A percentile compares a stretch with the other conserved stretches of the same genome.
phyloP scores from a whole-genome alignment of 2,329 filamentous ascomycete species.

The Colletotrichum plurivorum region DNA sequence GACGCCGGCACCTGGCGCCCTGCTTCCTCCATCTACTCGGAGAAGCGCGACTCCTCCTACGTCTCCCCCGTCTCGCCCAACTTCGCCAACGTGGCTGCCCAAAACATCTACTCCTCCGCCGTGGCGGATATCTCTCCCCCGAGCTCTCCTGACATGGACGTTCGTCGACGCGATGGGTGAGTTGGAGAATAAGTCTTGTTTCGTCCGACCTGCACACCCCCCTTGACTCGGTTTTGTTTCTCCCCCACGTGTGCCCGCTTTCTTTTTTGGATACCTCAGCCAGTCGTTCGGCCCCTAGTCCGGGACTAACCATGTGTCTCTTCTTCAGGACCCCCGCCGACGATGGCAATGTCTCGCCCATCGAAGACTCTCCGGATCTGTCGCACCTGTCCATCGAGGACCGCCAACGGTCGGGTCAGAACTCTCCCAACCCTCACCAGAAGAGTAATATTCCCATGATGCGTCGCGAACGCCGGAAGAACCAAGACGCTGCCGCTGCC shows the following conservation, averaged over 20 bases:
- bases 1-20: slow-evolving; percentile 37
- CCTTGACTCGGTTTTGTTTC: slow-evolving; percentile 28
- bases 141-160: slow-evolving; percentile 67
- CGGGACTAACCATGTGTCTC: slow-evolving; percentile 40
- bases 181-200: slow-evolving; percentile 44
- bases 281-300: slow-evolving; percentile 3
- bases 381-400: slow-evolving; percentile 46
- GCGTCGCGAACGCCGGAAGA: slow-evolving; percentile 65
- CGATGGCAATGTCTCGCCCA: slow-evolving; percentile 64
- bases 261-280: slow-evolving; percentile 13
- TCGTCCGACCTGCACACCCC: slow-evolving; percentile 1
- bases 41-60: slow-evolving; percentile 25
- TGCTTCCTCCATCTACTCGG: slow-evolving; percentile 38
- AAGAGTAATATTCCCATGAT: slow-evolving; percentile 65
- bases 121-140: slow-evolving; percentile 66
- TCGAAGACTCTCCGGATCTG: slow-evolving; percentile 61
- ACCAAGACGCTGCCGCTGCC: slow-evolving; percentile 54
- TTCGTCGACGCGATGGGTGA: slow-evolving; percentile 55
- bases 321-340: slow-evolving; percentile 24
- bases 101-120: slow-evolving; percentile 31
- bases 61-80: slow-evolving; percentile 35
- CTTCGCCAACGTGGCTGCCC: slow-evolving; percentile 42
- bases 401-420: slow-evolving; percentile 37
- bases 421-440: slow-evolving; percentile 44
- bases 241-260: slow-evolving; percentile 24